These are phyloP conservation scores for Populus deltoides DNA, from an alignment of 345 rosid genomes.

Conservation along the genomic window DNA sequence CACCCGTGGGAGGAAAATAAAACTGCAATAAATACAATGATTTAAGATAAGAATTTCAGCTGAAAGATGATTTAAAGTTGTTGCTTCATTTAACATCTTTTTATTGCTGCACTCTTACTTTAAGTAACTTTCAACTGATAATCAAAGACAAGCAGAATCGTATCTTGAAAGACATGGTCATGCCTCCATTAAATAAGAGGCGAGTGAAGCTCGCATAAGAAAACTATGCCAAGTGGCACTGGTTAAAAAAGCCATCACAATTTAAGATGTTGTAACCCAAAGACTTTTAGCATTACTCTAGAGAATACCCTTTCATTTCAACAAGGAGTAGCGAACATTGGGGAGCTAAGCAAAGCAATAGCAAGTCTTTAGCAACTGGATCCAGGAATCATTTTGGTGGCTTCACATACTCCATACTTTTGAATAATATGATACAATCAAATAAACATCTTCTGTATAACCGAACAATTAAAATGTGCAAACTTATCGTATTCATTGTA, in stretches of 20 bases:
- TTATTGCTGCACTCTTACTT: neutral
- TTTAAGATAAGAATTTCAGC: neutral
- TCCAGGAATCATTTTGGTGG: neutral
- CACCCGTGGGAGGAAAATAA: conserved; percentile 45
- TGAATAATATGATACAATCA: neutral
- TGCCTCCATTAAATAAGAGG: neutral
- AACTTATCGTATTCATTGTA: neutral
- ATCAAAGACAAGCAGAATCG: neutral
- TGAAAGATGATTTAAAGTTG: neutral
- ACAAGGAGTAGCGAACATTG: neutral
- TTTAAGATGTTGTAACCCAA: conserved; percentile 3
- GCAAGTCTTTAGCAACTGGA: neutral
- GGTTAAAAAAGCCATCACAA: neutral
- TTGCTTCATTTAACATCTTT: neutral
- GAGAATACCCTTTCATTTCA: neutral
- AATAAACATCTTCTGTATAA: neutral
- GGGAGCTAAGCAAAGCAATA: conserved; percentile 9
- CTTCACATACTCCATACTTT: neutral
- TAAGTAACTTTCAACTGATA: conserved; percentile 2
- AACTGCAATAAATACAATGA: conserved; percentile 40
- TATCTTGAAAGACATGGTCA: conserved; percentile 1
- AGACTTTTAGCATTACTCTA: conserved; percentile 5
- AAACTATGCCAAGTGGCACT: neutral
- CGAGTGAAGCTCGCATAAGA: neutral
- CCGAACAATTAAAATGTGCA: neutral